Percentiles rank a stretch among this genome's conserved stretches.
Evolutionary conservation across 768 basidiomycete species (phyloP).

Genomic region (Cytidiella melzeri): DNA sequence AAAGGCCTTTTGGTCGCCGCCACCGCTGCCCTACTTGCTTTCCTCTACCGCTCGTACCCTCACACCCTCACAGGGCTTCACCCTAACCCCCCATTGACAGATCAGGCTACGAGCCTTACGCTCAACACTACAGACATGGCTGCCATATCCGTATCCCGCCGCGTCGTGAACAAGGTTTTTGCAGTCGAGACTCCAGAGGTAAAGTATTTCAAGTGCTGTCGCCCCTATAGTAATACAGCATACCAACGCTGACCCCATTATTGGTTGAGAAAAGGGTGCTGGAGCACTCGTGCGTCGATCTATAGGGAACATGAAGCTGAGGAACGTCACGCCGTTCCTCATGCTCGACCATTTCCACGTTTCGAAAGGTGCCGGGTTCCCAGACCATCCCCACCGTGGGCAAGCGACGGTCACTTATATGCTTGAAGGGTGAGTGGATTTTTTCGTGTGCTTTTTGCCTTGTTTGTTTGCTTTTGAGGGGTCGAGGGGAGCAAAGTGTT

Average conservation of each 20-base stretch:
- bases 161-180: constrained; percentile 70
- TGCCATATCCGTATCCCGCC: constrained; percentile 45
- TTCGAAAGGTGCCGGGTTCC: constrained; percentile 70
- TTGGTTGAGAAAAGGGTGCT: constrained; percentile 53
- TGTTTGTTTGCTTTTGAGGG: constrained; percentile 1
- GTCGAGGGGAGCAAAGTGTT: background rate
- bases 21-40: constrained; percentile 11
- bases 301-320: constrained; percentile 68
- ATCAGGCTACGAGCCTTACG: background rate
- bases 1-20: constrained; percentile 11
- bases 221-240: background rate
- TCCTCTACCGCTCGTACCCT: constrained; percentile 6
- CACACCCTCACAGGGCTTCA: background rate
- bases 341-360: constrained; percentile 85
- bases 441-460: background rate
- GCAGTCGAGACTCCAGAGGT: constrained; percentile 74
- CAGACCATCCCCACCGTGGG: constrained; percentile 90
- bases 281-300: constrained; percentile 82
- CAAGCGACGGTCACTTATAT: constrained; percentile 89
- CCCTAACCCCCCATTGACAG: background rate
- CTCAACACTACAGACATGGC: constrained; percentile 21
- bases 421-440: constrained; percentile 59
- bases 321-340: constrained; percentile 86
- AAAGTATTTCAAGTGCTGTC: background rate
- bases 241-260: background rate